phyloP scores from a whole-genome alignment of 768 basidiomycete genomes.

The Kwoniella newhampshirensis region DNA sequence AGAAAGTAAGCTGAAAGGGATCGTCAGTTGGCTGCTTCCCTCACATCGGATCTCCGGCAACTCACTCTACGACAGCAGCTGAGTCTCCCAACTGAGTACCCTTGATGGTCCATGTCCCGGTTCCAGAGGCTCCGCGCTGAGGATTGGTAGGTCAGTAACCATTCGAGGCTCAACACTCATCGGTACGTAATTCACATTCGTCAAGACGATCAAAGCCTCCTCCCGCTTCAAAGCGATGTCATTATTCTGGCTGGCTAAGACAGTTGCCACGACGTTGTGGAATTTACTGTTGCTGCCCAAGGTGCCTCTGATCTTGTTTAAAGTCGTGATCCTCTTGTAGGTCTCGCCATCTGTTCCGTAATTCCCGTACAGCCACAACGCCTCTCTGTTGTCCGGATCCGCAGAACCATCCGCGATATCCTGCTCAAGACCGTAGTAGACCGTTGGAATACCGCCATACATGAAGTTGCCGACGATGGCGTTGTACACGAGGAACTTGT shows the following conservation, averaged over 20 bases:
- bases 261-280: constrained; percentile 16
- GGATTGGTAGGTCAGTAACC: background rate
- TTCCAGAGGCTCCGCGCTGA: constrained; percentile 29
- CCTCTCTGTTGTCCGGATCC: constrained; percentile 39
- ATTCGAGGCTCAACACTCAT: constrained; percentile 15
- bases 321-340: constrained; percentile 25
- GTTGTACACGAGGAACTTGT: constrained; percentile 31
- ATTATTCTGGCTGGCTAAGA: constrained; percentile 8
- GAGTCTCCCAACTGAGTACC: constrained; percentile 22
- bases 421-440: constrained; percentile 46
- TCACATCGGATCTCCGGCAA: constrained; percentile 11
- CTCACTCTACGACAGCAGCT: constrained; percentile 34
- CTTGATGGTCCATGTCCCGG: constrained; percentile 25
- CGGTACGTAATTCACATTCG: too few relatives aligned
- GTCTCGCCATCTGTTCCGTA: constrained; percentile 28
- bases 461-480: constrained; percentile 36
- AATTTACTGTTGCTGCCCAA: constrained; percentile 21
- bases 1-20: constrained; percentile 25
- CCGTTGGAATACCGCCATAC: constrained; percentile 37
- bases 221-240: constrained; percentile 34
- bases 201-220: constrained; percentile 34
- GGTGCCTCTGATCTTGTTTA: constrained; percentile 37
- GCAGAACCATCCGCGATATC: constrained; percentile 29
- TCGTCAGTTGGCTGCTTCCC: background rate
- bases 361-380: constrained; percentile 39